phyloP scores from a whole-genome alignment of 2,329 filamentous ascomycete genomes.

The Blastomyces parvus region DNA sequence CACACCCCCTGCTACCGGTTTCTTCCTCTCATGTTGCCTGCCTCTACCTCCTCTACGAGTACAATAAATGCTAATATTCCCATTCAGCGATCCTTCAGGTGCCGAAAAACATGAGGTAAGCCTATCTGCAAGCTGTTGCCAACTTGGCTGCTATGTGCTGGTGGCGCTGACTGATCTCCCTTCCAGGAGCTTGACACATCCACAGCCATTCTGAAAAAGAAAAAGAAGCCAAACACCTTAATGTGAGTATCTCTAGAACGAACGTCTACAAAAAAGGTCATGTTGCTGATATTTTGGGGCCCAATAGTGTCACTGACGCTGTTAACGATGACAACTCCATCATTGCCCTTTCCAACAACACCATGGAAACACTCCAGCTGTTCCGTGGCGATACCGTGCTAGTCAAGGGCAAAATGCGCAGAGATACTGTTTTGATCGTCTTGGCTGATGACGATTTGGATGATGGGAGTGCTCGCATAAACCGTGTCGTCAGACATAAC shows the following conservation, averaged over 20 bases:
- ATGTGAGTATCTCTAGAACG: slow-evolving; percentile 55
- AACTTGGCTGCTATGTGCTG: slow-evolving; percentile 20
- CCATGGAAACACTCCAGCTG: slow-evolving; percentile 95
- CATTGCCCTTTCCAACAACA: slow-evolving; percentile 95
- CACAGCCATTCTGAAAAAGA: slow-evolving; percentile 98
- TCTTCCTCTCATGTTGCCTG: slow-evolving; percentile 8
- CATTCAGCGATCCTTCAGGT: slow-evolving; percentile 71
- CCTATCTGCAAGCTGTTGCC: slow-evolving; percentile 17
- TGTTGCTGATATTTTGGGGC: slow-evolving; percentile 25
- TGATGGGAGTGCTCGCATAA: slow-evolving; percentile 93
- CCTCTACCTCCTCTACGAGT: background rate
- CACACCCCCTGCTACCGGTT: background rate
- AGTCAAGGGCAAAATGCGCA: slow-evolving; percentile 98
- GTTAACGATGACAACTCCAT: slow-evolving; percentile 99
- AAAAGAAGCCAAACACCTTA: slow-evolving; percentile 99
- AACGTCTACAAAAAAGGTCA: background rate
- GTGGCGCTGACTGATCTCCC: slow-evolving; percentile 16
- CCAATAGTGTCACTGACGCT: slow-evolving; percentile 82
- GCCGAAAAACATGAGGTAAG: slow-evolving; percentile 75
- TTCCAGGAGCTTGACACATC: slow-evolving; percentile 75
- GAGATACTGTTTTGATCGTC: slow-evolving; percentile 96
- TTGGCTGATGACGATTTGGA: slow-evolving; percentile 96
- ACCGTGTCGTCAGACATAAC: slow-evolving; percentile 97
- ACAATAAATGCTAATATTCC: slow-evolving; percentile 32
- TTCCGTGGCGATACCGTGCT: slow-evolving; percentile 98